Evolutionary conservation across 2,329 filamentous ascomycete species (phyloP).

Genomic region (Clathrospora elynae): DNA sequence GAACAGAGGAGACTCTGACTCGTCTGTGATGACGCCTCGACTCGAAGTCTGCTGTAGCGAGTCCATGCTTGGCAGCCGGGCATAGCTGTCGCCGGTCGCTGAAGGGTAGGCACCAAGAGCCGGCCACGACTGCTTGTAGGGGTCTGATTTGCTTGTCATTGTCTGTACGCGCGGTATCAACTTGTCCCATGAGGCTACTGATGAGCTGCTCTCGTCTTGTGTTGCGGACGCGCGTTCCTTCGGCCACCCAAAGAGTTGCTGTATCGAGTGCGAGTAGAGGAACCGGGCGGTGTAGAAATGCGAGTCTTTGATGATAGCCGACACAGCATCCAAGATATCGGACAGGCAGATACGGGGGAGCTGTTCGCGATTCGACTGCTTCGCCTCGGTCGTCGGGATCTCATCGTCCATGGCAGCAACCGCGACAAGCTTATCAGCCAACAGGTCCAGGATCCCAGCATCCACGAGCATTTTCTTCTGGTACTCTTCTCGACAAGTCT

Average conservation of each 20-base stretch:
- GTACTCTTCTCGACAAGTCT: slow-evolving; percentile 69
- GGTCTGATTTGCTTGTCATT: slow-evolving; percentile 47
- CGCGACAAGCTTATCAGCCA: slow-evolving; percentile 70
- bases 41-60: slow-evolving; percentile 35
- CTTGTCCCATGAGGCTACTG: slow-evolving; percentile 36
- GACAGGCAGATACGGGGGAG: slow-evolving; percentile 62
- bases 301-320: slow-evolving; percentile 77
- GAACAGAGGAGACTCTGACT: slow-evolving; percentile 54
- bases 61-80: slow-evolving; percentile 42
- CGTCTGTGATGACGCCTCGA: slow-evolving; percentile 44
- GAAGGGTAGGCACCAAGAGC: slow-evolving; percentile 46
- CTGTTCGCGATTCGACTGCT: slow-evolving; percentile 25
- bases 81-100: slow-evolving; percentile 35
- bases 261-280: slow-evolving; percentile 51
- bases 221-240: slow-evolving; percentile 28
- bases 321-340: slow-evolving; percentile 76
- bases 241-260: slow-evolving; percentile 40
- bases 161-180: slow-evolving; percentile 49
- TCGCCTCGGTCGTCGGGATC: slow-evolving; percentile 23
- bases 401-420: slow-evolving; percentile 38
- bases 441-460: slow-evolving; percentile 74
- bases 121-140: slow-evolving; percentile 52
- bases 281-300: slow-evolving; percentile 74
- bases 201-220: slow-evolving; percentile 26
- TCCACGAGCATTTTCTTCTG: slow-evolving; percentile 75